phyloP scores from a whole-genome alignment of 768 basidiomycete genomes.

The Trametes punicea region DNA sequence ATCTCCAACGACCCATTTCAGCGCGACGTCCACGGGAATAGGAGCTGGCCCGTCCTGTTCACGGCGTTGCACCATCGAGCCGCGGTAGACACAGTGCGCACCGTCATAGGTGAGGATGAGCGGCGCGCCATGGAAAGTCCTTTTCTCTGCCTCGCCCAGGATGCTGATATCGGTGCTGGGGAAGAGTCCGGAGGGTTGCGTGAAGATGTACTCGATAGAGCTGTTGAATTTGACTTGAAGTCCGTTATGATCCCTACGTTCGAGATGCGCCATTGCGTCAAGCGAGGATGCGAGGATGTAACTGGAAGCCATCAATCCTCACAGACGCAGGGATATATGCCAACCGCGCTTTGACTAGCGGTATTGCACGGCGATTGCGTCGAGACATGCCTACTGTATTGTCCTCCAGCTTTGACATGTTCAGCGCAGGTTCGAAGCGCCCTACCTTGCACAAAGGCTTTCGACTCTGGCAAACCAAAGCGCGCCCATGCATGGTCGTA shows the following conservation, averaged over 20 bases:
- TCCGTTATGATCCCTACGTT: background rate
- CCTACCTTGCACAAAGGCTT: too few species aligned
- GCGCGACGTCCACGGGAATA: constrained; percentile 13
- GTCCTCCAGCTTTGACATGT: background rate
- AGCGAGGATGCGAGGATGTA: background rate
- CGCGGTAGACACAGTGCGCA: constrained; percentile 16
- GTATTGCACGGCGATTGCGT: too few species aligned
- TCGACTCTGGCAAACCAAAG: too few species aligned
- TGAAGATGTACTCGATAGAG: background rate
- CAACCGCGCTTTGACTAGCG: background rate
- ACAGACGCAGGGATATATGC: background rate
- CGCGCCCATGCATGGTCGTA: too few species aligned
- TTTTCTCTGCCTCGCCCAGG: background rate
- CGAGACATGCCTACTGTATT: too few species aligned
- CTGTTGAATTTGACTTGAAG: constrained; percentile 2
- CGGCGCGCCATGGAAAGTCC: background rate
- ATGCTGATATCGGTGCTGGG: background rate
- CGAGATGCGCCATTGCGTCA: background rate
- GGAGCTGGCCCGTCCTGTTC: background rate
- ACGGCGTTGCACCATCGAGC: background rate
- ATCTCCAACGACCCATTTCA: constrained; percentile 19
- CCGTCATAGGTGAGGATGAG: constrained; percentile 13
- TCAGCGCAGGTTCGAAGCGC: too few species aligned
- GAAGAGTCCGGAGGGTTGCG: background rate
- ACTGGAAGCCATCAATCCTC: too few species aligned